Base-by-base conservation (phyloP, 345 rosid species). In the Stellera chamaejasme region DNA sequence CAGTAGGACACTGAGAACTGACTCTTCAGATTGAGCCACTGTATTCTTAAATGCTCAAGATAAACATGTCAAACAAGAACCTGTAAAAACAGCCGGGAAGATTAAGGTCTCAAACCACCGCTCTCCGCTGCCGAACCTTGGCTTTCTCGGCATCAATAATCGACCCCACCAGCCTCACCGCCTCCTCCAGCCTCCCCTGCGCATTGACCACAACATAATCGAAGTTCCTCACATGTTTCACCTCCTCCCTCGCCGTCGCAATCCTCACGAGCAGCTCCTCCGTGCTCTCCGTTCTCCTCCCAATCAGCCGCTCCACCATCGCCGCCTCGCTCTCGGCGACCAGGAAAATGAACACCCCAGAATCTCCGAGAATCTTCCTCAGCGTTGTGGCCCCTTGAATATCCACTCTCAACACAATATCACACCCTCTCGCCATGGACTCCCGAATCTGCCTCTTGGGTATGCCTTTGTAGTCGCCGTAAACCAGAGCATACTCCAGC, bases 91-190 rank as follows among this genome's bases (percentile, higher is more conserved):
- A 54, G 48, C 45, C 41, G 32, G 45, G 8, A 39, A 52, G 49
- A 3, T 13, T 27, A 32, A 54, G 19, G 5, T 27, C 39, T 70
- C 76, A 92, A 63, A 92, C 67, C 62, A 73, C 78, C n/a, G 82
- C 76, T 54, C 43, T 72, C 71, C 83, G 80, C 46, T 82, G 97
- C 56, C 68, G 62, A 62, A 92, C 95, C 73, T 72, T 88, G 2
- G 96, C 88, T 72, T 84, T 92, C 95, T 92, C 98, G 6, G 95
- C 93, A 62, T 92, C 97, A 14, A 92, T 82, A 53, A 92, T 84
- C 5, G 93, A 79, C 10, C 76, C 89, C 32, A 92, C 76, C 12
- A 81, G 59, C 28, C 51, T 72, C 39, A 86, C 97, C 0, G 98
- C 84, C 52, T 70, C 75, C 15, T 86, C 93, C 61, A 88, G 84